Conservation (phyloP, 2,329 filamentous ascomycete genomes). For the Colletotrichum sojae region DNA sequence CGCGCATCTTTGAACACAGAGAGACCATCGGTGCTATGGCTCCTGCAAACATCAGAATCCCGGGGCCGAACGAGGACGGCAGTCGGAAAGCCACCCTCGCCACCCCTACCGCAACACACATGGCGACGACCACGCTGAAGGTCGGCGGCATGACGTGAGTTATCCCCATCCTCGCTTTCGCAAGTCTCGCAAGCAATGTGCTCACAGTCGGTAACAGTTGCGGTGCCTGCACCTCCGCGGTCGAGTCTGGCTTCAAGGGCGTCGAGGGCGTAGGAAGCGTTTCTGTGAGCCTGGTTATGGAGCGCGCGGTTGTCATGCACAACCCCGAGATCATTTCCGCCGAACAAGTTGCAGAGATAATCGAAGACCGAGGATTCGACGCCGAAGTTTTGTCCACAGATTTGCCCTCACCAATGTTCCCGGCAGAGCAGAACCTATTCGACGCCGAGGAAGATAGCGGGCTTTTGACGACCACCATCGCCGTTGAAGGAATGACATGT, state of each 20-base stretch:
- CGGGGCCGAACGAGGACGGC: slow-evolving; percentile 54
- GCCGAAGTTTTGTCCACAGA: slow-evolving; percentile 90
- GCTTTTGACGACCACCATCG: slow-evolving; percentile 79
- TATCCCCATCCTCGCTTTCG: slow-evolving; percentile 22
- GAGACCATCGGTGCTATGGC: slow-evolving; percentile 58
- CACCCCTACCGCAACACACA: slow-evolving; percentile 66
- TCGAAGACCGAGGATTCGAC: slow-evolving; percentile 94
- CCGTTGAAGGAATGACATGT: slow-evolving; percentile 91
- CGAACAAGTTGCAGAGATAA: slow-evolving; percentile 84
- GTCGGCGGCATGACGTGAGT: slow-evolving; percentile 89
- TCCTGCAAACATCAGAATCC: slow-evolving; percentile 64
- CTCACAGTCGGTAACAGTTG: slow-evolving; percentile 67
- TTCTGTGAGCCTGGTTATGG: slow-evolving; percentile 94
- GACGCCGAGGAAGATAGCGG: slow-evolving; percentile 56
- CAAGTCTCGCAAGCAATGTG: slow-evolving; percentile 8
- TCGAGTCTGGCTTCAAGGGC: slow-evolving; percentile 90
- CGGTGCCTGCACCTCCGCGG: slow-evolving; percentile 94
- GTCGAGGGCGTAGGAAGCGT: slow-evolving; percentile 87
- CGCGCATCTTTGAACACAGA: background rate
- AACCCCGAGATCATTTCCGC: slow-evolving; percentile 81
- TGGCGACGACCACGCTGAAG: slow-evolving; percentile 91
- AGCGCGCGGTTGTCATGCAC: slow-evolving; percentile 94
- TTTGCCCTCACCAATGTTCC: slow-evolving; percentile 68
- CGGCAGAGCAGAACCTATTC: slow-evolving; percentile 51
- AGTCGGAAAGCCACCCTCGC: slow-evolving; percentile 48